These are phyloP conservation scores for Suhomyces bribrorum DNA, from an alignment of 1,139 yeast species.

Conservation along the genomic window DNA sequence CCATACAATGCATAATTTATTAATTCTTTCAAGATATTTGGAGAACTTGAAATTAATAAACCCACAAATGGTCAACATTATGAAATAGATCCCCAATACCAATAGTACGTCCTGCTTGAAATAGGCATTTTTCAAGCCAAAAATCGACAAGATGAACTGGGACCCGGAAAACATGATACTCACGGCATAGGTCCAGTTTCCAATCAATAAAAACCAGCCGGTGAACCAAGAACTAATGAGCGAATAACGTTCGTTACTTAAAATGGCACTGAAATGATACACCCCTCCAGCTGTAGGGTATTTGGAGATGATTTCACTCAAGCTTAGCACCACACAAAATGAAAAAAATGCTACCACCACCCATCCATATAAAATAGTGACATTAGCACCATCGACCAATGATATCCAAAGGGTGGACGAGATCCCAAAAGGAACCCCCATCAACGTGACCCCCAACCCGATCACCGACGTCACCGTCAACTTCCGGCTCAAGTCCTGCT, in stretches of 20 bases:
- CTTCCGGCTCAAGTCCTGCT: conserved; percentile 66
- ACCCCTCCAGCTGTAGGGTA: conserved; percentile 77
- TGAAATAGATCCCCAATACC: conserved; percentile 57
- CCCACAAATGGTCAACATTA: conserved; percentile 59
- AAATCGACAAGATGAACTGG: conserved; percentile 64
- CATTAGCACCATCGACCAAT: conserved; percentile 70
- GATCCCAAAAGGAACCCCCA: conserved; percentile 79
- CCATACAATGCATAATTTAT: conserved; percentile 70
- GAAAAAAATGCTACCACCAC: conserved; percentile 61
- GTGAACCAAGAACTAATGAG: conserved; percentile 67
- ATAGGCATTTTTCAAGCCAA: conserved; percentile 59
- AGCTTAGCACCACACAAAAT: conserved; percentile 60
- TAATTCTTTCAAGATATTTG: conserved; percentile 59
- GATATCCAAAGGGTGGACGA: conserved; percentile 71
- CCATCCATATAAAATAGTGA: conserved; percentile 73
- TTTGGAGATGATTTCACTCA: conserved; percentile 72
- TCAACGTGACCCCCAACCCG: conserved; percentile 72
- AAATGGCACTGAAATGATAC: conserved; percentile 72
- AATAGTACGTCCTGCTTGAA: conserved; percentile 58
- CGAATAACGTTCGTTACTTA: conserved; percentile 59
- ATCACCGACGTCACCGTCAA: conserved; percentile 66
- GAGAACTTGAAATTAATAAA: conserved; percentile 63
- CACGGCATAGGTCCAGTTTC: conserved; percentile 76
- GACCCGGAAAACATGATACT: conserved; percentile 75
- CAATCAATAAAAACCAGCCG: conserved; percentile 72